Evolutionary conservation across 352 stramenopile genomes (phyloP).

Genomic region (Phytophthora sp.): DNA sequence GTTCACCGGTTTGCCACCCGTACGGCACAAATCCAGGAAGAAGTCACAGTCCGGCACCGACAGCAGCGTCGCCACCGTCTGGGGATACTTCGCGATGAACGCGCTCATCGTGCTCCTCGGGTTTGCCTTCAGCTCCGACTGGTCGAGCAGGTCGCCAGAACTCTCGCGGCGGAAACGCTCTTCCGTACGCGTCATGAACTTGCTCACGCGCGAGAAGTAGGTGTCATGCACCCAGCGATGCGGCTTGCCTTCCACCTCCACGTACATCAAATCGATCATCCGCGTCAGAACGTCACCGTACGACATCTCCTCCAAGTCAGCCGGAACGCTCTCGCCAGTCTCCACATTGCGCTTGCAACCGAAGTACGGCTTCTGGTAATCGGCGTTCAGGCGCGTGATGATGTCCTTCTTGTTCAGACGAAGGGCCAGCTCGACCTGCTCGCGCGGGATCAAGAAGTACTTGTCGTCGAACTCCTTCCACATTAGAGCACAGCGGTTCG

Average conservation of each 20-base stretch:
- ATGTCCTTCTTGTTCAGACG: conserved; percentile 78
- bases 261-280: conserved; percentile 83
- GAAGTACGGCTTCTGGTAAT: conserved; percentile 93
- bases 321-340: conserved; percentile 41
- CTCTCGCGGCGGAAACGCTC: conserved; percentile 65
- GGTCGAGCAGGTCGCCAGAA: conserved; percentile 45
- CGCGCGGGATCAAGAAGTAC: conserved; percentile 82
- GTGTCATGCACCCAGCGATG: conserved; percentile 81
- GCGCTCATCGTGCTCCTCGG: conserved; percentile 47
- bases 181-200: conserved; percentile 75
- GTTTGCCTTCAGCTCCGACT: conserved; percentile 46
- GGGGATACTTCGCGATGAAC: conserved; percentile 68
- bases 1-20: conserved; percentile 86
- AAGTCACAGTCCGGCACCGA: conserved; percentile 80
- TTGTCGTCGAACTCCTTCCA: conserved; percentile 89
- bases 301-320: conserved; percentile 87
- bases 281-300: conserved; percentile 80
- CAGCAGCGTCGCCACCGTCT: conserved; percentile 57
- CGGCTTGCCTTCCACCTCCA: conserved; percentile 55
- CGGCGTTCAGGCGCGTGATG: conserved; percentile 78
- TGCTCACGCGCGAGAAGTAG: conserved; percentile 70
- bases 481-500: conserved; percentile 73
- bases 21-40: conserved; percentile 84
- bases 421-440: conserved; percentile 73
- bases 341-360: conserved; percentile 55